A percentile compares a stretch with the other conserved stretches of the same genome.
These are phyloP conservation scores for Osmanthus fragrans DNA, from an alignment of 257 asterid species.

Conservation along the genomic window DNA sequence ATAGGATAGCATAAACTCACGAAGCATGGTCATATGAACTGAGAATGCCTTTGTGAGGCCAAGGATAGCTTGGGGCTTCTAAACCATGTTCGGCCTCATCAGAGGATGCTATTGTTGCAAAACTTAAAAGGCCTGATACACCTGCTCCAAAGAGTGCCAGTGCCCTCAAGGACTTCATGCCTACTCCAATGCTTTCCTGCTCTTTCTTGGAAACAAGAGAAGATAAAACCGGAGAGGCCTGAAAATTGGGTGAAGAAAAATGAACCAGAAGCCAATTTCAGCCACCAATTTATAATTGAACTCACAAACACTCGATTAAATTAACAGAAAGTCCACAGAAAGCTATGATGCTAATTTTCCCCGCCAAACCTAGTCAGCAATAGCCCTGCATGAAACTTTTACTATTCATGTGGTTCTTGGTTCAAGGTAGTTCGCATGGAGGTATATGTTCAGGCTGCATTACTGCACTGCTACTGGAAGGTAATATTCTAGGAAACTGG, in stretches of 20 bases:
- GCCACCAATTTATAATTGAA: not conserved
- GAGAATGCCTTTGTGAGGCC: conserved; percentile 78
- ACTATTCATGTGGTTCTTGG: not conserved
- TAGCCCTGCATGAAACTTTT: not conserved
- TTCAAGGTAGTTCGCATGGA: not conserved
- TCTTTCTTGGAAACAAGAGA: conserved; percentile 39
- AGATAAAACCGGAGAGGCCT: conserved; percentile 44
- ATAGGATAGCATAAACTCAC: conserved; percentile 42
- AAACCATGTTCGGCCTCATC: conserved; percentile 88
- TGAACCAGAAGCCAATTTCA: not conserved
- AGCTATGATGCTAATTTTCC: not conserved
- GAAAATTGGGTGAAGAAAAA: conserved; percentile 20
- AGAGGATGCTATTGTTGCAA: conserved; percentile 66
- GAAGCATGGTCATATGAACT: conserved; percentile 80
- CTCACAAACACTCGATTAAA: not conserved
- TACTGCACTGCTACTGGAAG: not conserved
- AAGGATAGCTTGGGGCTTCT: conserved; percentile 59
- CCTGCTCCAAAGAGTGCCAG: conserved; percentile 53
- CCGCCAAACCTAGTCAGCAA: not conserved
- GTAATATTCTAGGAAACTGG: not conserved
- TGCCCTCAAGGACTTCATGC: conserved; percentile 45
- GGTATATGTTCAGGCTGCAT: not conserved
- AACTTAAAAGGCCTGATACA: conserved; percentile 64
- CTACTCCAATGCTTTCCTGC: conserved; percentile 43
- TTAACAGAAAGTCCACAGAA: not conserved